These are phyloP conservation scores for Mrakia blollopis DNA, from an alignment of 768 basidiomycete genomes.

Conservation along the genomic window DNA sequence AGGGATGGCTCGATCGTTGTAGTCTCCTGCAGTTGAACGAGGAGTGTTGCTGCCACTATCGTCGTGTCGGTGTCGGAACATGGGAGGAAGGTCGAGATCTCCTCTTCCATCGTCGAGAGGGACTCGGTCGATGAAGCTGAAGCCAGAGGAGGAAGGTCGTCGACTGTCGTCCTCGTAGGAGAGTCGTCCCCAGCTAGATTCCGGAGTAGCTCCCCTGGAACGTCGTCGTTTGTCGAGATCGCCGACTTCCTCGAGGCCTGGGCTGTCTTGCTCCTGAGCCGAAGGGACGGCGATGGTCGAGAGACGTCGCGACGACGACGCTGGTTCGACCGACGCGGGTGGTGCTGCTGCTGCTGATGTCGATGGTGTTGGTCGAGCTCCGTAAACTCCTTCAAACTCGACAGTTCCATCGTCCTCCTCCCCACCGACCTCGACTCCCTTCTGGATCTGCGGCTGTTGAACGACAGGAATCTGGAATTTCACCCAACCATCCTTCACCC, in stretches of 20 bases:
- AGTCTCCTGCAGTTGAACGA: slow-evolving; percentile 11
- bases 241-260: neutral
- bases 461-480: neutral
- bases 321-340: neutral
- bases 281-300: neutral
- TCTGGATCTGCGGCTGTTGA: neutral
- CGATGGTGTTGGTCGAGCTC: neutral
- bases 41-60: slow-evolving; percentile 4
- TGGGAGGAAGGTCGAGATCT: slow-evolving; percentile 11
- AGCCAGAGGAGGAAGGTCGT: slow-evolving; percentile 5
- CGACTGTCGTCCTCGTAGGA: neutral
- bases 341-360: neutral
- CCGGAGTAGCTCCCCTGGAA: neutral
- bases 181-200: neutral
- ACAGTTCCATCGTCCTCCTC: slow-evolving; percentile 1
- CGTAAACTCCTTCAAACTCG: slow-evolving; percentile 18
- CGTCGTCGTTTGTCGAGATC: neutral
- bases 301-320: neutral
- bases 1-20: slow-evolving; percentile 15
- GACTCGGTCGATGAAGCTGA: slow-evolving; percentile 9
- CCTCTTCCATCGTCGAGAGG: slow-evolving; percentile 9
- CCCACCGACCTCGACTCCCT: too few relatives aligned
- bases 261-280: neutral
- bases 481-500: neutral
- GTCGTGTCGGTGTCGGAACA: slow-evolving; percentile 4